A percentile compares a stretch with the other conserved stretches of the same genome.
Conservation (phyloP, 257 asterid genomes). For the Dorcoceras hygrometricum region DNA sequence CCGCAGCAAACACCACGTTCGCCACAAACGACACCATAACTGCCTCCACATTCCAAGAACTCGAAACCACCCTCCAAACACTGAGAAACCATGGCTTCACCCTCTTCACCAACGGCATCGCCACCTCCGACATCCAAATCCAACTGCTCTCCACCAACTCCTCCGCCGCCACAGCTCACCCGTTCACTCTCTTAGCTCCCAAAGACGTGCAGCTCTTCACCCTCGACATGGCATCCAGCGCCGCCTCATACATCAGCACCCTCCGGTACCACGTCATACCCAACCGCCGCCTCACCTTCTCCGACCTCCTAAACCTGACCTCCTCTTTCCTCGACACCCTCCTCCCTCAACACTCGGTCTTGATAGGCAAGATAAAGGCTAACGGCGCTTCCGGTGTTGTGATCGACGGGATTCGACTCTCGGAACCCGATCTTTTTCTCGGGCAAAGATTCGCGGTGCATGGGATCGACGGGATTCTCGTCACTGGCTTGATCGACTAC, state of each 20-base stretch:
- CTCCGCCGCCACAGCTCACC: not conserved
- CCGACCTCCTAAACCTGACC: slow-evolving; percentile 42
- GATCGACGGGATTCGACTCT: slow-evolving; percentile 50
- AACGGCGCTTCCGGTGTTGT: slow-evolving; percentile 24
- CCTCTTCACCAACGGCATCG: slow-evolving; percentile 59
- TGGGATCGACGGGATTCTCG: slow-evolving; percentile 55
- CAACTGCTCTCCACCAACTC: slow-evolving; percentile 40
- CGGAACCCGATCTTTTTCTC: slow-evolving; percentile 51
- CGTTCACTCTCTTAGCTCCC: slow-evolving; percentile 59
- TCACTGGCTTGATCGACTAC: slow-evolving; percentile 40
- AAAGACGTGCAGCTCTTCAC: slow-evolving; percentile 42
- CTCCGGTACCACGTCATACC: slow-evolving; percentile 62
- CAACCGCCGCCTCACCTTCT: slow-evolving; percentile 39
- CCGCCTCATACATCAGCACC: slow-evolving; percentile 49
- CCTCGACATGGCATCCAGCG: slow-evolving; percentile 57
- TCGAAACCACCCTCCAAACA: slow-evolving; percentile 27
- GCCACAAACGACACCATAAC: slow-evolving; percentile 9
- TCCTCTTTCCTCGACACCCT: slow-evolving; percentile 59
- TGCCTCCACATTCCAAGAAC: slow-evolving; percentile 26
- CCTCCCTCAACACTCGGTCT: slow-evolving; percentile 50
- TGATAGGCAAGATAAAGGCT: slow-evolving; percentile 28
- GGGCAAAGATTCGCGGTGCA: slow-evolving; percentile 53
- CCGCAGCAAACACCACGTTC: no score
- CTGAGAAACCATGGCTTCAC: slow-evolving; percentile 48
- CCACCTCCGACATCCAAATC: slow-evolving; percentile 62